Evolutionary conservation across 2,329 filamentous ascomycete genomes (phyloP), one percentile per base, ranked within the genome.

Genomic region (Cadophora sp.): DNA sequence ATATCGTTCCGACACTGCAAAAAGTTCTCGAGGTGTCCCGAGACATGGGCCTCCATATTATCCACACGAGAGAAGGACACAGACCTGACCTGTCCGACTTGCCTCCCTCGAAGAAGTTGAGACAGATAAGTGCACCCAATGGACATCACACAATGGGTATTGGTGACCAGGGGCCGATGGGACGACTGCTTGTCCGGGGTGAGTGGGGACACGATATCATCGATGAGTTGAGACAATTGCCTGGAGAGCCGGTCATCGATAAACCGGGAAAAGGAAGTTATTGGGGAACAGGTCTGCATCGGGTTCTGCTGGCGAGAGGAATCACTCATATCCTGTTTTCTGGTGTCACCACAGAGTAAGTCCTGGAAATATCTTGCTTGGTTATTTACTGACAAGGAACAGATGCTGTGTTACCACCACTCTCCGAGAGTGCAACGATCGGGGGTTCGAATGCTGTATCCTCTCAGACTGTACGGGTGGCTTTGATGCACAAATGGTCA

Each of bases 401-500:
- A 77, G 77, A 72, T 86, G 85, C 71, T 88, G 86, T 72, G 86
- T 89, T 62, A 83, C 83, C 9, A 85, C 84, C 0, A 86, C 85
- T 0, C 79, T 86, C 1, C 79, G 86, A 46, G 87, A 89, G 76
- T 85, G 84, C 37, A 86, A 85, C 67, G 87, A 89, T 72, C 82
- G 87, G n/a, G 87, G 87, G 0, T 88, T 87, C 70, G 85, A 89
- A 73, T 87, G 84, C 76, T 88, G 86, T 79, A 80, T 84, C 19
- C 76, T 85, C 24, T 78, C 77, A 7, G 82, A 85, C 72, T 84
- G 81, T 69, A 85, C 83, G 0, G 80, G 80, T 58, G 83, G 84
- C 1, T 85, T 85, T 66, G 81, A 84, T 63, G 75, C 77, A 12
- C 78, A 80, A n/a, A 82, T 83, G 71, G 83, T 83, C 19, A 77